These are phyloP conservation scores for Talaromyces pinophilus DNA, from an alignment of 2,329 filamentous ascomycete species.

Conservation along the genomic window DNA sequence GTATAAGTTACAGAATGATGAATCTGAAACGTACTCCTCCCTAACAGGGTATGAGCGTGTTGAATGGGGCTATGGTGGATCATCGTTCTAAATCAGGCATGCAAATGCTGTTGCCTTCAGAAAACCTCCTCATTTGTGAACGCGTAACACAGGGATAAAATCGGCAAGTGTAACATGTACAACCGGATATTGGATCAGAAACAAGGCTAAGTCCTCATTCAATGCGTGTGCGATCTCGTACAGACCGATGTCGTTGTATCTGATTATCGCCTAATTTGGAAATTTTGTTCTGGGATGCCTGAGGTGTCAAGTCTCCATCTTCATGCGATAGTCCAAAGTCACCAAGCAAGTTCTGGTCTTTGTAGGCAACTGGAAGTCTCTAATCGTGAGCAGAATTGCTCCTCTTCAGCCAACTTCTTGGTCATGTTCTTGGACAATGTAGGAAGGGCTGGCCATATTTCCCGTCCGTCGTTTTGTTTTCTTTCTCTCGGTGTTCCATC, in stretches of 20 bases:
- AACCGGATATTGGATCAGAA: not conserved
- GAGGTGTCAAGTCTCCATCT: not conserved
- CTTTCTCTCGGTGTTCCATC: constrained; percentile 46
- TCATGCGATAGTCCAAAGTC: not conserved
- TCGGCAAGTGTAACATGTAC: not conserved
- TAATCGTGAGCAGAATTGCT: constrained; percentile 26
- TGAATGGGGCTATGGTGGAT: not conserved
- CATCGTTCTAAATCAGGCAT: not conserved
- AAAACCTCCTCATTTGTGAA: not conserved
- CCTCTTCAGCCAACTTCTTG: constrained; percentile 24
- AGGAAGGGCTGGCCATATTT: constrained; percentile 57
- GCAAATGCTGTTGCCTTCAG: constrained; percentile 15
- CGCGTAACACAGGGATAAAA: not conserved
- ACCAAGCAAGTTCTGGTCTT: constrained; percentile 26
- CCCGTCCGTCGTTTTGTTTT: constrained; percentile 46
- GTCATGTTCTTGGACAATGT: constrained; percentile 29
- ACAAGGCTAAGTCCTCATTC: not conserved
- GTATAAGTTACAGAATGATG: not conserved
- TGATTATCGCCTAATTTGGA: not conserved
- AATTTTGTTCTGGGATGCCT: not conserved
- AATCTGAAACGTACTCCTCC: not conserved
- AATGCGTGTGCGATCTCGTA: not conserved
- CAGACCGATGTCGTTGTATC: not conserved
- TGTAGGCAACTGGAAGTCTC: constrained; percentile 25
- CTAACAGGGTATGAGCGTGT: not conserved